Evolutionary conservation across 2,329 filamentous ascomycete genomes (phyloP).

Genomic region (Arthrobotrys megalospora): DNA sequence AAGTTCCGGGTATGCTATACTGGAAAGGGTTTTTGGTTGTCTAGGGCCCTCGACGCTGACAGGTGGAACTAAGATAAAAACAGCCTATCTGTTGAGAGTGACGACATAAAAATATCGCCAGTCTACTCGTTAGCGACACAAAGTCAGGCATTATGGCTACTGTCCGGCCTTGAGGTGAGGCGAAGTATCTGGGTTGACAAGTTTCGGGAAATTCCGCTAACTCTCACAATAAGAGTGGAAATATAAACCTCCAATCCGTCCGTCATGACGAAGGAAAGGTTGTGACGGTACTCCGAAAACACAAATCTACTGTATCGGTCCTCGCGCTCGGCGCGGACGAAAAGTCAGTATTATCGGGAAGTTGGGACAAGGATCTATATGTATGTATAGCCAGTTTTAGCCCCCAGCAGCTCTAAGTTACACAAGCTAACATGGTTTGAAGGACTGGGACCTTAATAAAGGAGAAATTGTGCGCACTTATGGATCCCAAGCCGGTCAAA

Average conservation of each 20-base stretch:
- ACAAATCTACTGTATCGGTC: slow-evolving; percentile 92
- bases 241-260: slow-evolving; percentile 92
- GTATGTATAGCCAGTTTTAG: slow-evolving; percentile 21
- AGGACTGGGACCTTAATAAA: slow-evolving; percentile 93
- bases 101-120: slow-evolving; percentile 76
- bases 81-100: slow-evolving; percentile 57
- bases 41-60: slow-evolving; percentile 22
- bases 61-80: slow-evolving; percentile 56
- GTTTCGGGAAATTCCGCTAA: not conserved
- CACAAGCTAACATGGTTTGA: slow-evolving; percentile 17
- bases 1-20: slow-evolving; percentile 71
- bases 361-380: slow-evolving; percentile 94
- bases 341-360: slow-evolving; percentile 87
- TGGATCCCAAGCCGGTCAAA: slow-evolving; percentile 80
- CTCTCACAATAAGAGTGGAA: slow-evolving; percentile 74
- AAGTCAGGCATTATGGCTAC: slow-evolving; percentile 88
- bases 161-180: slow-evolving; percentile 81
- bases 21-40: not conserved
- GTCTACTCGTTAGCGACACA: slow-evolving; percentile 96
- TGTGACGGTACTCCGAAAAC: slow-evolving; percentile 83
- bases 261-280: slow-evolving; percentile 94
- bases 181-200: not conserved
- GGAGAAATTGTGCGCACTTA: slow-evolving; percentile 83
- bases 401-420: not conserved
- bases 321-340: slow-evolving; percentile 87